These are phyloP conservation scores for Eucalyptus tenuipes DNA, from an alignment of 345 rosid genomes.

Conservation along the genomic window DNA sequence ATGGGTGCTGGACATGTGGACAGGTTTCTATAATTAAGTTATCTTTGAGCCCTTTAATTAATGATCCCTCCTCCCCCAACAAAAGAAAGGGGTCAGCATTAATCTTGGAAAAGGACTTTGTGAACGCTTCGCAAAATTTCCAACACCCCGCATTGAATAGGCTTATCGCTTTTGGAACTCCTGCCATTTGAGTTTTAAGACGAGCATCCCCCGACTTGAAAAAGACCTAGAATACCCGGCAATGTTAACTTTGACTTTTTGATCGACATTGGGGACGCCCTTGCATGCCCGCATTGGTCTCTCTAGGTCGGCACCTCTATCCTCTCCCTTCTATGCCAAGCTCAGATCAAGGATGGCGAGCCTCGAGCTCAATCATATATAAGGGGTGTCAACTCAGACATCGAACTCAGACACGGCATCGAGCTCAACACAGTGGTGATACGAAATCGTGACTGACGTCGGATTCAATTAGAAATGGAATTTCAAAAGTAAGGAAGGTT, in stretches of 20 bases:
- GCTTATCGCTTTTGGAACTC: not conserved
- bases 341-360: not conserved
- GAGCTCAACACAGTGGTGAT: not conserved
- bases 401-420: rapidly evolving
- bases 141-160: not conserved
- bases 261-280: rapidly evolving
- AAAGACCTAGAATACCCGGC: not conserved
- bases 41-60: not conserved
- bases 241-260: not conserved
- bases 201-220: not conserved
- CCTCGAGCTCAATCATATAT: not conserved
- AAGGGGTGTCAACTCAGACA: rapidly evolving
- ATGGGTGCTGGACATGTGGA: not conserved
- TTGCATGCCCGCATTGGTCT: not conserved
- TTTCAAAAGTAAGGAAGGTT: not conserved
- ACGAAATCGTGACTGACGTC: rapidly evolving
- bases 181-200: not conserved
- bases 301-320: not conserved
- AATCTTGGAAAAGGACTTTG: not conserved
- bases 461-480: not conserved
- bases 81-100: not conserved
- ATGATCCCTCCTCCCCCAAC: not conserved
- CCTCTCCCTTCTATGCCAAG: not conserved
- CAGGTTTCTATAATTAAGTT: not conserved
- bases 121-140: too few species aligned